Evolutionary conservation across 225 moss, liverwort and hornwort genomes (phyloP).

Genomic region (Rhytidiadelphus loreus): DNA sequence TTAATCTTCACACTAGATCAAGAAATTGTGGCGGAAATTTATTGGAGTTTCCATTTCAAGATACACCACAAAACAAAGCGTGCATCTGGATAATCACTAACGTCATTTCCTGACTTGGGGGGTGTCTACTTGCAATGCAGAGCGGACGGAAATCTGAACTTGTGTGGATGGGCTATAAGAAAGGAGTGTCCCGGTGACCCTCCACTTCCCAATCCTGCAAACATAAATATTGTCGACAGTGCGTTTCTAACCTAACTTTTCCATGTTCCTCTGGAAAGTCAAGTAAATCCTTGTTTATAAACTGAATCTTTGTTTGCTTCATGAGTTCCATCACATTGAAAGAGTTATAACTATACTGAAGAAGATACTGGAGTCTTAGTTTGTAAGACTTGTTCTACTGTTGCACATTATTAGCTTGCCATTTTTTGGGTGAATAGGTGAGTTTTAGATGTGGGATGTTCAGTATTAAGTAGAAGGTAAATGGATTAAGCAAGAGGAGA

Average conservation of each 20-base stretch:
- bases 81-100: not conserved
- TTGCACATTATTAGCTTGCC: not conserved
- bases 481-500: not conserved
- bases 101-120: not conserved
- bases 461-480: not conserved
- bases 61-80: not conserved
- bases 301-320: not conserved
- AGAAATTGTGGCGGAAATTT: not conserved
- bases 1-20: not conserved
- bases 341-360: not conserved
- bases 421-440: not conserved
- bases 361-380: not conserved
- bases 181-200: conserved; percentile 61
- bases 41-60: not conserved
- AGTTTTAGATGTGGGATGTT: not conserved
- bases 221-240: conserved; percentile 30
- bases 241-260: not conserved
- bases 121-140: conserved; percentile 13
- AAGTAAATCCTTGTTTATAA: not conserved
- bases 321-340: not conserved
- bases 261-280: not conserved
- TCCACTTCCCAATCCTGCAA: conserved; percentile 43
- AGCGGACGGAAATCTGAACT: conserved; percentile 53
- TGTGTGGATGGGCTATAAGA: conserved; percentile 49
- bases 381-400: not conserved